Percentiles rank a stretch among this genome's conserved stretches.
phyloP scores from a whole-genome alignment of 495 filamentous ascomycete species.

The Xylaria nigripes region DNA sequence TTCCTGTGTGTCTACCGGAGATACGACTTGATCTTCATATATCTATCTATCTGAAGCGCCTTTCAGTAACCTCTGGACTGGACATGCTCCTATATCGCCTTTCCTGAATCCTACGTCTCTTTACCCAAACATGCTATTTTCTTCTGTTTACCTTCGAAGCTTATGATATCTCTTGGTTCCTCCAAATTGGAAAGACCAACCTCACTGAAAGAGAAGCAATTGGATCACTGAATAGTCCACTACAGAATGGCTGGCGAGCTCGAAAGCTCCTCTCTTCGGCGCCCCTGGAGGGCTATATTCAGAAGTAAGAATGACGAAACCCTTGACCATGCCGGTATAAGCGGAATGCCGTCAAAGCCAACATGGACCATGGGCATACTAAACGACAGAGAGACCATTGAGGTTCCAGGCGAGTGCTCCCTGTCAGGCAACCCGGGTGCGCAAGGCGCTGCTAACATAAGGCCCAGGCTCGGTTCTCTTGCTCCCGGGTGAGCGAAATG shows the following conservation, averaged over 20 bases:
- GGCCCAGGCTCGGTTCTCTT: slow-evolving; percentile 68
- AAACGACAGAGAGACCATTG: slow-evolving; percentile 73
- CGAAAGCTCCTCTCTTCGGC: not conserved
- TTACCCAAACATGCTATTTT: too few relatives aligned
- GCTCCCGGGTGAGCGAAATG: slow-evolving; percentile 65
- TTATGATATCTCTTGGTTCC: too few relatives aligned
- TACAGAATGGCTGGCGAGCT: slow-evolving; percentile 5
- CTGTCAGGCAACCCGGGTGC: not conserved
- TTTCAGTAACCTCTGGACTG: too few relatives aligned
- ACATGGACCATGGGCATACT: slow-evolving; percentile 77
- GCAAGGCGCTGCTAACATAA: not conserved
- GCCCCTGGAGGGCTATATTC: slow-evolving; percentile 11
- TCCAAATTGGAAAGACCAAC: too few relatives aligned
- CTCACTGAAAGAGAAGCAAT: too few relatives aligned
- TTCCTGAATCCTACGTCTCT: too few relatives aligned
- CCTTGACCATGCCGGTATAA: not conserved
- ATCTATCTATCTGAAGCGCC: too few relatives aligned
- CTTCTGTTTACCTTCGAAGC: too few relatives aligned
- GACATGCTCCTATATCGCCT: too few relatives aligned
- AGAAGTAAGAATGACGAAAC: slow-evolving; percentile 7
- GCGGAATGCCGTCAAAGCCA: slow-evolving; percentile 24
- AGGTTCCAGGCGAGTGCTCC: slow-evolving; percentile 70
- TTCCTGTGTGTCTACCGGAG: too few relatives aligned
- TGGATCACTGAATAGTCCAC: not conserved
- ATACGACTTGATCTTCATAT: too few relatives aligned